A percentile compares a stretch with the other conserved stretches of the same genome.
phyloP scores from a whole-genome alignment of 106 monocot species.

The Posidonia australis region DNA sequence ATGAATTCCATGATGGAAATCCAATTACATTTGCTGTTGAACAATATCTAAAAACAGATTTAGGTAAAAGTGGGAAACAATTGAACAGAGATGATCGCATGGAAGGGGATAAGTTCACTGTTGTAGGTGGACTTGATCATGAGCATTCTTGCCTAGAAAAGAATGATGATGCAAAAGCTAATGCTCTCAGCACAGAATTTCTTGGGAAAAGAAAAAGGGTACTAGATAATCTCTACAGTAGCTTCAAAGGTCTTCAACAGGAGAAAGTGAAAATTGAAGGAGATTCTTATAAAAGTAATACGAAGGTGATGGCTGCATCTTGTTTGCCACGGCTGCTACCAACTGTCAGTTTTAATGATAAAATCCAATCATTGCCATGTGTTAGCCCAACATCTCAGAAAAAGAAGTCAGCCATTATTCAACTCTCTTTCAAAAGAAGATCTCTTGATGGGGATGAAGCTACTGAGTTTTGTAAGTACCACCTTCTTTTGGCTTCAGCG shows the following conservation, averaged over 20 bases:
- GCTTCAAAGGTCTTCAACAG: conserved; percentile 27
- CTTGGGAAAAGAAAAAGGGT: conserved; percentile 22
- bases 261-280: conserved; percentile 3
- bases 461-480: conserved; percentile 41
- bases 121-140: background rate
- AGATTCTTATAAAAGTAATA: background rate
- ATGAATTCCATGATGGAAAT: conserved; percentile 14
- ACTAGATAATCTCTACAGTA: conserved; percentile 21
- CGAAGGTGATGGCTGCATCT: conserved; percentile 32
- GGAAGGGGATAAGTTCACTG: conserved; percentile 8
- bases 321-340: conserved; percentile 32
- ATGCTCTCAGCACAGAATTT: conserved; percentile 14
- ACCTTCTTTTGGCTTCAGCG: background rate
- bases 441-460: conserved; percentile 70
- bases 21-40: conserved; percentile 30
- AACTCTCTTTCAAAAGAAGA: conserved; percentile 66
- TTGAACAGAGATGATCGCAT: conserved; percentile 15
- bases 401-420: conserved; percentile 38
- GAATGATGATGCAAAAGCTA: conserved; percentile 19
- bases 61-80: conserved; percentile 12
- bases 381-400: conserved; percentile 23
- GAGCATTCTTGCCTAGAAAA: conserved; percentile 4
- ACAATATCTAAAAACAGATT: conserved; percentile 31
- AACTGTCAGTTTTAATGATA: conserved; percentile 74
- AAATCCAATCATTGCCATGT: conserved; percentile 25